Conservation (phyloP, 768 basidiomycete species). For the Xerocomus spinulosus region DNA sequence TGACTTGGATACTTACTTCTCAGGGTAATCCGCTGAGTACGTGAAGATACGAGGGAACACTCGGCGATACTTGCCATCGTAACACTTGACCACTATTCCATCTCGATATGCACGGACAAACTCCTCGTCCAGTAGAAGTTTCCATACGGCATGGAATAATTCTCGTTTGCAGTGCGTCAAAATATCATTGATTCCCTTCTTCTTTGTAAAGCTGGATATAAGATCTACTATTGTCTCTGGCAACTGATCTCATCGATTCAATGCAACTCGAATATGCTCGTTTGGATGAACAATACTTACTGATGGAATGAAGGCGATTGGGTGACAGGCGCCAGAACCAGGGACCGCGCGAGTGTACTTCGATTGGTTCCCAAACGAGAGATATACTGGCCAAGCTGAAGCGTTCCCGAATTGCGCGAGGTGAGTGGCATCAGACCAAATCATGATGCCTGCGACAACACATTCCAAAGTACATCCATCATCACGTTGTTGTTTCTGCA, state of each 20-base stretch:
- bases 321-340: neutral
- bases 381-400: conserved; percentile 4
- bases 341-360: neutral
- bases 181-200: neutral
- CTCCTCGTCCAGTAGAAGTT: conserved; percentile 6
- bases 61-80: conserved; percentile 15
- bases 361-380: conserved; percentile 5
- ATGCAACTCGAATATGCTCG: neutral
- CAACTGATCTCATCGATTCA: neutral
- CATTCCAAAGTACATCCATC: conserved; percentile 15
- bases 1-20: conserved; percentile 27
- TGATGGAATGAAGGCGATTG: neutral
- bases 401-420: conserved; percentile 14
- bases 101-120: conserved; percentile 22
- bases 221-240: neutral
- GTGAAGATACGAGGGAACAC: conserved; percentile 30
- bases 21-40: conserved; percentile 35
- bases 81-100: conserved; percentile 22
- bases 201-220: neutral
- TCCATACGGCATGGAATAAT: conserved; percentile 6
- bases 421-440: conserved; percentile 20
- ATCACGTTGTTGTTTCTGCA: conserved; percentile 14
- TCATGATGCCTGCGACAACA: conserved; percentile 16
- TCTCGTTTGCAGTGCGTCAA: conserved; percentile 4
- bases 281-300: neutral